Evolutionary conservation across 495 filamentous ascomycete genomes (phyloP).

Genomic region (Bryoglossum gracile): DNA sequence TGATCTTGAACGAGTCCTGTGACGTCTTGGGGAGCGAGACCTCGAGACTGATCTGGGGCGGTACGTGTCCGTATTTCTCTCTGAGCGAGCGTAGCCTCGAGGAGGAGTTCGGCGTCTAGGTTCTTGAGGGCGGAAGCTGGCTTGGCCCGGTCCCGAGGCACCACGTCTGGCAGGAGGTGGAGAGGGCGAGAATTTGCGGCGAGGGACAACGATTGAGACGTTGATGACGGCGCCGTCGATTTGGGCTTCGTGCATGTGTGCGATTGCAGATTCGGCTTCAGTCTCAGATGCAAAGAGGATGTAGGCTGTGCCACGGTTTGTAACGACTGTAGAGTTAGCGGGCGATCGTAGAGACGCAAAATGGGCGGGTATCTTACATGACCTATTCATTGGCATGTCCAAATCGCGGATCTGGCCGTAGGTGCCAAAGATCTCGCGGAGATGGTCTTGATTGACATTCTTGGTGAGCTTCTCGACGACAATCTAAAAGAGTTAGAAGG

Average conservation of each 20-base stretch:
- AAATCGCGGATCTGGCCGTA: slow-evolving; percentile 83
- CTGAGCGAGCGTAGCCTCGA: slow-evolving; percentile 32
- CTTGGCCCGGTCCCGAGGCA: slow-evolving; percentile 32
- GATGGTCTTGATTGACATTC: slow-evolving; percentile 82
- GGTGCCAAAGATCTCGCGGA: slow-evolving; percentile 84
- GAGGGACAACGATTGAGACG: slow-evolving; percentile 90
- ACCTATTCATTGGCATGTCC: slow-evolving; percentile 80
- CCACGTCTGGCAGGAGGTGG: slow-evolving; percentile 43
- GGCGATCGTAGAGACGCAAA: not conserved
- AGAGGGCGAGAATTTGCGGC: slow-evolving; percentile 53
- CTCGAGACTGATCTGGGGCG: slow-evolving; percentile 42
- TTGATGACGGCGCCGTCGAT: slow-evolving; percentile 81
- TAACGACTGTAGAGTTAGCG: slow-evolving; percentile 53
- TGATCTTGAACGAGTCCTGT: slow-evolving; percentile 36
- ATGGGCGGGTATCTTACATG: slow-evolving; percentile 51
- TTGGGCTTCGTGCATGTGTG: slow-evolving; percentile 97
- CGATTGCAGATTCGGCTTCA: slow-evolving; percentile 82
- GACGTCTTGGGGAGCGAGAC: slow-evolving; percentile 38
- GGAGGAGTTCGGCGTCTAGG: slow-evolving; percentile 33
- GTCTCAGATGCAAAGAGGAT: slow-evolving; percentile 72
- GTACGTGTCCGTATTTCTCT: slow-evolving; percentile 45
- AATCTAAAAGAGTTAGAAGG: slow-evolving; percentile 49
- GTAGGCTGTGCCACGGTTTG: slow-evolving; percentile 91
- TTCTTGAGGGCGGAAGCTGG: slow-evolving; percentile 25
- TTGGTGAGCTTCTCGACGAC: slow-evolving; percentile 95